A percentile compares a stretch with the other conserved stretches of the same genome.
These are phyloP conservation scores for Hordeum vulgare DNA, from an alignment of 176 grass and related monocot genomes.

Conservation along the genomic window MorexV3_pseudomolecules_assembly NC_058523.1:69514751-69515250, in stretches of 20 bases:
- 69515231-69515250: neutral
- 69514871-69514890: too few relatives aligned
- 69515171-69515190: slow-evolving; percentile 99
- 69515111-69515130: slow-evolving; percentile 86
- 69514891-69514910: too few relatives aligned
- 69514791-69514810: too few relatives aligned
- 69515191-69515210: slow-evolving; percentile 81
- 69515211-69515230: slow-evolving; percentile 47
- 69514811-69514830: too few relatives aligned
- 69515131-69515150: slow-evolving; percentile 92
- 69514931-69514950: slow-evolving; percentile 41
- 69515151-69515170: slow-evolving; percentile 95
- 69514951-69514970: slow-evolving; percentile 25
- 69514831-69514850: too few relatives aligned
- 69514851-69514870: too few relatives aligned
- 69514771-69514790: too few relatives aligned
- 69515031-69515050: neutral
- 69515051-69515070: neutral
- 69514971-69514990: neutral
- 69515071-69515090: slow-evolving; percentile 56
- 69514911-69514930: too few relatives aligned
- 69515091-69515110: slow-evolving; percentile 17
- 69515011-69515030: neutral
- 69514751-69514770: too few relatives aligned
- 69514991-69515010: slow-evolving; percentile 14